phyloP scores from a whole-genome alignment of 148 eudicot species.

The Rhododendron williamsianum region DNA sequence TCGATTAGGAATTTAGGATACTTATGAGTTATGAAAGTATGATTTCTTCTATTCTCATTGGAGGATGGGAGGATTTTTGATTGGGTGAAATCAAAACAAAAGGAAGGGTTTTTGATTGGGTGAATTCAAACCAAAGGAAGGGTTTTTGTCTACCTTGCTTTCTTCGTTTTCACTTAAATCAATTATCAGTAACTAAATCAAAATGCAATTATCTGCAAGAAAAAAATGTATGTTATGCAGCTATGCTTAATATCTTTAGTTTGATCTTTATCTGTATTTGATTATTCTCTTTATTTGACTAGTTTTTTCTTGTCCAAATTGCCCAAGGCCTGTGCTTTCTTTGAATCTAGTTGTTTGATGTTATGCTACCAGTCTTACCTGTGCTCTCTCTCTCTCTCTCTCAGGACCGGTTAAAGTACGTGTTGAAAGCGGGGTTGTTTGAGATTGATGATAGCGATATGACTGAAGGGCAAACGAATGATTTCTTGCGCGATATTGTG shows the following conservation, averaged over 20 bases:
- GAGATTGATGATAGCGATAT: conserved; percentile 87
- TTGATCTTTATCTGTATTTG: neutral
- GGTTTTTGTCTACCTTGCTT: neutral
- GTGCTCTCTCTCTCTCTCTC: neutral
- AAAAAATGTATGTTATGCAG: neutral
- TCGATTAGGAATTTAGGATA: no score
- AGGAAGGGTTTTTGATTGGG: neutral
- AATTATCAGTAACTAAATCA: neutral
- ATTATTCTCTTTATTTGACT: neutral
- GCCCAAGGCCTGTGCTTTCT: neutral
- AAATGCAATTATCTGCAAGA: neutral
- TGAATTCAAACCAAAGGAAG: neutral
- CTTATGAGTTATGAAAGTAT: no score
- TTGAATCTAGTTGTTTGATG: neutral
- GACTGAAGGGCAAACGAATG: conserved; percentile 95
- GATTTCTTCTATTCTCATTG: no score
- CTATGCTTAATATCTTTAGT: neutral
- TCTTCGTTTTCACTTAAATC: neutral
- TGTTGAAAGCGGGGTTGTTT: conserved; percentile 70
- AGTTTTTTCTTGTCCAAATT: neutral
- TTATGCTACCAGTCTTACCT: neutral
- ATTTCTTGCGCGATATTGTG: conserved; percentile 81
- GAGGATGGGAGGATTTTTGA: neutral
- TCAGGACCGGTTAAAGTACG: conserved; percentile 55
- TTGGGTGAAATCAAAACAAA: neutral